phyloP scores from a whole-genome alignment of 495 filamentous ascomycete species.

The Mycothermus thermophilus region DNA sequence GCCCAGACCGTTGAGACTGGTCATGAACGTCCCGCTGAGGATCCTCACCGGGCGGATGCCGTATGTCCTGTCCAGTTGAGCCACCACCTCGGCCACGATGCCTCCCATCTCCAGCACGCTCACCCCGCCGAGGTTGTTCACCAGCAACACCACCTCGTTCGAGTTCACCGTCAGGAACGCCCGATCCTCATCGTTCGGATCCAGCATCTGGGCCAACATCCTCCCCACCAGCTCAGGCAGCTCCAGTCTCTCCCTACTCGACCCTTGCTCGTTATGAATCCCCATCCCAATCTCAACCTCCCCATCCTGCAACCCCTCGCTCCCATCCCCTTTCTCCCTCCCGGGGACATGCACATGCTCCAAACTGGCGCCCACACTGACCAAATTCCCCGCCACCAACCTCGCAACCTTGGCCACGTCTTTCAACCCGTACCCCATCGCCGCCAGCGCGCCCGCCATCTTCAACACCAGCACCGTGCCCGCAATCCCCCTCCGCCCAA shows the following conservation, averaged over 20 bases:
- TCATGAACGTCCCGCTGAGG: slow-evolving; percentile 58
- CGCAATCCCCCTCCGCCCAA: slow-evolving; percentile 81
- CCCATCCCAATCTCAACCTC: slow-evolving; percentile 97
- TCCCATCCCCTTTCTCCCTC: slow-evolving; percentile 31
- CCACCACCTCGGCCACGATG: slow-evolving; percentile 75
- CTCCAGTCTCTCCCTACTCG: slow-evolving; percentile 49
- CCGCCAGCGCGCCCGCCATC: slow-evolving; percentile 75
- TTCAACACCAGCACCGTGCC: slow-evolving; percentile 85
- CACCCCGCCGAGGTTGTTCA: slow-evolving; percentile 93
- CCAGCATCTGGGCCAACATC: slow-evolving; percentile 74
- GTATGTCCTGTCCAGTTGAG: slow-evolving; percentile 55
- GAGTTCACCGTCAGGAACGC: slow-evolving; percentile 58
- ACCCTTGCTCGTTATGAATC: slow-evolving; percentile 93
- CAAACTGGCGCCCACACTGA: slow-evolving; percentile 74
- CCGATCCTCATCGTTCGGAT: slow-evolving; percentile 64
- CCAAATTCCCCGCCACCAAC: slow-evolving; percentile 59
- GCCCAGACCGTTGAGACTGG: slow-evolving; percentile 80
- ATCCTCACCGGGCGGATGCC: slow-evolving; percentile 59
- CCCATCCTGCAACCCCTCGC: slow-evolving; percentile 44
- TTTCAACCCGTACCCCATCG: slow-evolving; percentile 45
- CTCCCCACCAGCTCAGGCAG: slow-evolving; percentile 56
- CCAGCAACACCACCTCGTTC: slow-evolving; percentile 55
- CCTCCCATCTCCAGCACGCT: slow-evolving; percentile 80
- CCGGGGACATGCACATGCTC: slow-evolving; percentile 91
- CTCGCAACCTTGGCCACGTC: slow-evolving; percentile 61